Evolutionary conservation across 2,329 filamentous ascomycete species (phyloP).

Genomic region (Fusarium graminum): DNA sequence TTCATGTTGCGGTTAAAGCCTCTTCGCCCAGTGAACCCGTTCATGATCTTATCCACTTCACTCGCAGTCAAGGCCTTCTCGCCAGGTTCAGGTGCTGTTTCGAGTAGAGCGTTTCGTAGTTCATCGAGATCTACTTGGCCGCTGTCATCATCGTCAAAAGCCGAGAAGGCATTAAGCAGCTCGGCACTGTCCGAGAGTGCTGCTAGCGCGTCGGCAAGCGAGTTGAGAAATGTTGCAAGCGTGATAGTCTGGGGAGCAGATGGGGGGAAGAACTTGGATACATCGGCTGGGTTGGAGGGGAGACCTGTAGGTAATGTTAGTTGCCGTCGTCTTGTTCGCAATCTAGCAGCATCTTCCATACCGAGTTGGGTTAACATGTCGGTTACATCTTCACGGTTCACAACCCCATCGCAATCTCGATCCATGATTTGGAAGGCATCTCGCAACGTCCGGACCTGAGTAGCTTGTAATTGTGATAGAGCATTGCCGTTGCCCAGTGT

Average conservation of each 20-base stretch:
- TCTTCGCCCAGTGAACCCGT: conserved; percentile 84
- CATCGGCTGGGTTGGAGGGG: conserved; percentile 75
- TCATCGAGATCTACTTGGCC: conserved; percentile 90
- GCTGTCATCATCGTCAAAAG: conserved; percentile 95
- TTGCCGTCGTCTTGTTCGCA: neutral
- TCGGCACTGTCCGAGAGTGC: conserved; percentile 83
- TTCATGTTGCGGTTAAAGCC: conserved; percentile 78
- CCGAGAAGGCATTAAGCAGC: conserved; percentile 88
- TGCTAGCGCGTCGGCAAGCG: conserved; percentile 79
- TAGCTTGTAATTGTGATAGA: conserved; percentile 80
- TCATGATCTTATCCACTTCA: conserved; percentile 89
- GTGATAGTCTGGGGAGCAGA: conserved; percentile 79
- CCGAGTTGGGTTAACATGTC: conserved; percentile 90
- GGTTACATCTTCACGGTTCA: conserved; percentile 85
- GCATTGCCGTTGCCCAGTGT: conserved; percentile 63
- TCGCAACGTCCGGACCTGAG: conserved; percentile 87
- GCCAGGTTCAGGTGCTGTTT: conserved; percentile 83
- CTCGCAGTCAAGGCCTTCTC: conserved; percentile 72
- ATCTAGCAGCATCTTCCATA: conserved; percentile 52
- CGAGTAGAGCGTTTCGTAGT: conserved; percentile 83
- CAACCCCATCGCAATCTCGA: conserved; percentile 84
- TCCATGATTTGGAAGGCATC: conserved; percentile 96
- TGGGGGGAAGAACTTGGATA: conserved; percentile 86
- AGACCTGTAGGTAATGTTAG: conserved; percentile 68
- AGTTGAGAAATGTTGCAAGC: conserved; percentile 87